A percentile compares a stretch with the other conserved stretches of the same genome.
phyloP scores from a whole-genome alignment of 2,329 filamentous ascomycete species.

The Pseudogymnoascus sp. region DNA sequence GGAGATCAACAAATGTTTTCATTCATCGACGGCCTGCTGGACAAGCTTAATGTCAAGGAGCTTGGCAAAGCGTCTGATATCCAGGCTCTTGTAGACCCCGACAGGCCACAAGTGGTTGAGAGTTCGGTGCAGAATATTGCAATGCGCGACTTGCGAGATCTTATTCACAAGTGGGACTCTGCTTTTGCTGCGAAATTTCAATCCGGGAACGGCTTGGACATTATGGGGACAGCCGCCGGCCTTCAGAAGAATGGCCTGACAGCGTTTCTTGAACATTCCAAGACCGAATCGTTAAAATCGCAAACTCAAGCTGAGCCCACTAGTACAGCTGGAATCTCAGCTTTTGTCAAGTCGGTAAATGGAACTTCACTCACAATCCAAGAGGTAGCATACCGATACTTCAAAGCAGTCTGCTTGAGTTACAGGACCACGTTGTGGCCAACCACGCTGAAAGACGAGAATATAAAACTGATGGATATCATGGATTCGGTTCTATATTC shows the following conservation, averaged over 20 bases:
- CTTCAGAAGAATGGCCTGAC: conserved; percentile 40
- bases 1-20: conserved; percentile 26
- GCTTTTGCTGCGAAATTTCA: conserved; percentile 28
- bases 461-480: conserved; percentile 43
- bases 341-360: conserved; percentile 44
- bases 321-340: conserved; percentile 33
- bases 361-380: conserved; percentile 44
- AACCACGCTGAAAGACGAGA: conserved; percentile 46
- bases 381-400: conserved; percentile 53
- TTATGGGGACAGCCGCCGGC: conserved; percentile 24
- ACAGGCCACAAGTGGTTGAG: conserved; percentile 14
- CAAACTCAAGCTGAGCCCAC: conserved; percentile 37
- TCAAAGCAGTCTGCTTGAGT: conserved; percentile 40
- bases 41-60: conserved; percentile 25
- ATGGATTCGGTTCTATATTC: conserved; percentile 44
- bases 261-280: conserved; percentile 57
- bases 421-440: conserved; percentile 51
- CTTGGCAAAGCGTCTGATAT: conserved; percentile 24
- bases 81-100: conserved; percentile 20
- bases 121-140: conserved; percentile 23
- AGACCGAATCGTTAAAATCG: conserved; percentile 29
- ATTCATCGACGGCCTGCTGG: conserved; percentile 23
- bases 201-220: conserved; percentile 25
- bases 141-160: conserved; percentile 30
- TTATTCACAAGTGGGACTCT: conserved; percentile 32